Evolutionary conservation across 345 rosid genomes (phyloP), one percentile per base, ranked within the genome.

Genomic region (Populus ilicifolia): DNA sequence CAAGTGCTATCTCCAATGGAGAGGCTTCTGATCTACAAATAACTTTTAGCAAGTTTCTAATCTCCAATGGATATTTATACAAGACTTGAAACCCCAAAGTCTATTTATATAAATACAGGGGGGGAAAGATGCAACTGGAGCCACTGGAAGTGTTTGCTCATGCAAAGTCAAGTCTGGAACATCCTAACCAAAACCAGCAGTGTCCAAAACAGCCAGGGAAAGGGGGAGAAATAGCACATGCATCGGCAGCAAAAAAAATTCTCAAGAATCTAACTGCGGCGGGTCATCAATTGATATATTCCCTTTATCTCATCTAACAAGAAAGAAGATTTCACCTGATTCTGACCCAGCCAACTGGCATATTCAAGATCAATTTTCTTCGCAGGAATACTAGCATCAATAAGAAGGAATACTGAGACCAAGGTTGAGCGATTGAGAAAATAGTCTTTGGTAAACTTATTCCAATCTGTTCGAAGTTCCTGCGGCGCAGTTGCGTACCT

Each of bases 311-410:
- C 43, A 67, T 35, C n/a, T 67, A 67, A 16, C 44, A 2, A 67
- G 70, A 33, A 56, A 41, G 36, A 70, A 35, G 27, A 39, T 14
- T 27, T 62, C 84, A 93, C 99, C 99, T 92, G 92, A 83, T 95
- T 95, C 85, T 92, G 89, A 69, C 98, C 97, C 79, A 95, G 91
- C 99, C 99, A 95, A 75, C 96, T 92, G 29, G 98, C 99, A 83
- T 93, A 95, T 20, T 93, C 98, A 18, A 95, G 96, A 83, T 95
- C 99, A 17, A 95, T 92, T 36, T 83, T 79, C 90, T 95, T 95
- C 4, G 88, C 88, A 71, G 99, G 93, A 81, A 95, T 95, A 81
- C 98, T 95, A 56, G 98, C 98, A 86, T 95, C 99, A 70, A 93
- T 82, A 43, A 95, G 97, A 76, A 95, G 90, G 87, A 95, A 93